Evolutionary conservation across 768 basidiomycete genomes (phyloP), one percentile per base, ranked within the genome.

Genomic region (Rhodocollybia butyracea): DNA sequence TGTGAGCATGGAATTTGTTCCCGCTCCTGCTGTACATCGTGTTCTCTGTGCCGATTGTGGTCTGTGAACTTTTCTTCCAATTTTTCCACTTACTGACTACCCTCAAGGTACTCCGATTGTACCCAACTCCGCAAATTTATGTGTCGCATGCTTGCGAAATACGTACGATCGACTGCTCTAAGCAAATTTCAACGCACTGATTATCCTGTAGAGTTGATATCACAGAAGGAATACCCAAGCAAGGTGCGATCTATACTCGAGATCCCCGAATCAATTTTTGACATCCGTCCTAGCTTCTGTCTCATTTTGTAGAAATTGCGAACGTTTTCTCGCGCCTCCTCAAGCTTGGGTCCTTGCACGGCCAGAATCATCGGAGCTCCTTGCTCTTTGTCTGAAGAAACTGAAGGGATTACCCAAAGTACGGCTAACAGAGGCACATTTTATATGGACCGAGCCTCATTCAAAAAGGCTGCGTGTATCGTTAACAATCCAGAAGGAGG

Each of bases 391-490:
- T 70, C 73, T 99, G 56, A 92, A 91, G 68, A 96, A 95, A 70
- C 84, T 98, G 63, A 96, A 95, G 67, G 94, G 94, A 2, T 77
- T 98, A 22, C 88, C 85, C 63, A 95, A 93, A 76, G 94, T 98
- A 26, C 89, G 96, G 46, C 73, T 99, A 40, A 95, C 97, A n/a
- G 96, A 98, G 59, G 97, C 97, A 2, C 91, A 94, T 60, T 98
- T 98, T 70, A 93, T 98, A 64, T 99, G 97, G 97, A 99, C 97
- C 21, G 97, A 99, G 66, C 97, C 97, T 2, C 96, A 99, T 73
- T 94, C 91, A 36, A 94, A 95, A 66, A 82, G 97, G 34, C 69
- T 98, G 59, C 83, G 93, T 45, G 85, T 99, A 54, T 96, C 96
- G 51, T 74, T 99, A 63, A 97, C 96, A 0, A 94, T 99, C 59